Percentiles rank a stretch among this genome's conserved stretches.
phyloP scores from a whole-genome alignment of 2,329 filamentous ascomycete species.

The Chrysoporthe puriensis region DNA sequence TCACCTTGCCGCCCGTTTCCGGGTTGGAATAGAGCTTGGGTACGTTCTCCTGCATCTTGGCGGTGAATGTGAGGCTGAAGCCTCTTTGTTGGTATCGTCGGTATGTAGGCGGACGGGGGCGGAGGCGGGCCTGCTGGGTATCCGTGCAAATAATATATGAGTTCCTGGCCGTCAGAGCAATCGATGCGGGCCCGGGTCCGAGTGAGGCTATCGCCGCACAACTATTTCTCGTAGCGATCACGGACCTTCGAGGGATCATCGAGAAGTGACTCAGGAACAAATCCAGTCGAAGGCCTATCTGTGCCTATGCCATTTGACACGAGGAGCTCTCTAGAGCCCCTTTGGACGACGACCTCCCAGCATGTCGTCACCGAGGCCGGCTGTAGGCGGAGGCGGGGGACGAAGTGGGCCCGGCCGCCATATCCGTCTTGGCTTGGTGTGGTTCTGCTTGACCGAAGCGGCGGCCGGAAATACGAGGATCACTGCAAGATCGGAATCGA shows the following conservation, averaged over 20 bases:
- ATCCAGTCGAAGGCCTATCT: neutral
- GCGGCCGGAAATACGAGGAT: neutral
- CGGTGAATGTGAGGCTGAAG: neutral
- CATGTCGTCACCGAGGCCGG: neutral
- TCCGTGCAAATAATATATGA: neutral
- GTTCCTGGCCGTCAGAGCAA: neutral
- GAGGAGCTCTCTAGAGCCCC: too few relatives aligned
- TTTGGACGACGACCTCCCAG: neutral
- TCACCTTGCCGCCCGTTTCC: constrained; percentile 45
- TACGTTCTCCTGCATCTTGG: constrained; percentile 44
- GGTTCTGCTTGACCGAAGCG: neutral
- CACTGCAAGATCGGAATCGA: neutral
- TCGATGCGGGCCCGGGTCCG: neutral
- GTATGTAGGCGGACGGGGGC: neutral
- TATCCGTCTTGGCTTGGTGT: neutral
- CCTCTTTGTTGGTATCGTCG: too few relatives aligned
- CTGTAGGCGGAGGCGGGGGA: neutral
- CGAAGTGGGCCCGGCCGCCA: neutral
- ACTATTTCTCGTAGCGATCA: neutral
- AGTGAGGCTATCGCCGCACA: neutral
- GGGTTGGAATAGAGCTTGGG: constrained; percentile 48
- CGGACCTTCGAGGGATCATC: constrained; percentile 3
- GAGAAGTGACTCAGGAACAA: too few relatives aligned
- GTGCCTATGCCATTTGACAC: neutral
- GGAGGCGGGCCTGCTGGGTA: neutral